A percentile compares a stretch with the other conserved stretches of the same genome.
Conservation (phyloP, 768 basidiomycete genomes). For the Panaeolus papilionaceus region DNA sequence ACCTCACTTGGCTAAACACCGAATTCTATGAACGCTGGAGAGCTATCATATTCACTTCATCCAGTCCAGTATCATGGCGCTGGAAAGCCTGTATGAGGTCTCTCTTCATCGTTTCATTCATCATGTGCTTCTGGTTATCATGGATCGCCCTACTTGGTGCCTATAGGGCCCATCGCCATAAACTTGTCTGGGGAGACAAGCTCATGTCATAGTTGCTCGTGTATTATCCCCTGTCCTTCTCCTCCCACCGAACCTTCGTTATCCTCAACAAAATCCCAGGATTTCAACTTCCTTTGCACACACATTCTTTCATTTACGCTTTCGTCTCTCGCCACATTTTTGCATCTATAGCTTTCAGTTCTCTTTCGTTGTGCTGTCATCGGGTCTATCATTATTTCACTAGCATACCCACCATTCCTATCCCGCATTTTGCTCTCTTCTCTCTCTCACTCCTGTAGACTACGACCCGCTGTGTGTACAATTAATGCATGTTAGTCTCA, state of each 20-base stretch:
- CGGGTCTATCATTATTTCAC: slow-evolving; percentile 11
- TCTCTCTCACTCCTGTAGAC: neutral
- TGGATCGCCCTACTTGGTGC: slow-evolving; percentile 71
- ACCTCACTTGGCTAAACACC: slow-evolving; percentile 79
- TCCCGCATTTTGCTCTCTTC: slow-evolving; percentile 1
- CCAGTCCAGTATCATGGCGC: slow-evolving; percentile 73
- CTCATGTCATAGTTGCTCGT: slow-evolving; percentile 63
- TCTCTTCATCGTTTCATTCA: slow-evolving; percentile 61
- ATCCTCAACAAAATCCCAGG: slow-evolving; percentile 5
- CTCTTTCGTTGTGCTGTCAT: slow-evolving; percentile 13
- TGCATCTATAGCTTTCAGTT: slow-evolving; percentile 11
- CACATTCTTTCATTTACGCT: slow-evolving; percentile 8
- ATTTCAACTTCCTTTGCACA: neutral
- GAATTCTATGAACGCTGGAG: slow-evolving; percentile 81
- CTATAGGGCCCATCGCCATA: slow-evolving; percentile 74
- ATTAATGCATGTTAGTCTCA: slow-evolving; percentile 7
- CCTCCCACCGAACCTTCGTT: neutral
- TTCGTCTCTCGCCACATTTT: neutral
- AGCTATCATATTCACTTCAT: slow-evolving; percentile 73
- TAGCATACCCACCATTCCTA: slow-evolving; percentile 14
- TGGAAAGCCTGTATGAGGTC: slow-evolving; percentile 72
- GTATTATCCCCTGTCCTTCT: neutral
- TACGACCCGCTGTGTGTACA: slow-evolving; percentile 9
- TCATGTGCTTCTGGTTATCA: slow-evolving; percentile 62
- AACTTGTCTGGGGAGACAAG: slow-evolving; percentile 81